Conservation (phyloP, 495 filamentous ascomycete species). For the Daldinia vernicosa region DNA sequence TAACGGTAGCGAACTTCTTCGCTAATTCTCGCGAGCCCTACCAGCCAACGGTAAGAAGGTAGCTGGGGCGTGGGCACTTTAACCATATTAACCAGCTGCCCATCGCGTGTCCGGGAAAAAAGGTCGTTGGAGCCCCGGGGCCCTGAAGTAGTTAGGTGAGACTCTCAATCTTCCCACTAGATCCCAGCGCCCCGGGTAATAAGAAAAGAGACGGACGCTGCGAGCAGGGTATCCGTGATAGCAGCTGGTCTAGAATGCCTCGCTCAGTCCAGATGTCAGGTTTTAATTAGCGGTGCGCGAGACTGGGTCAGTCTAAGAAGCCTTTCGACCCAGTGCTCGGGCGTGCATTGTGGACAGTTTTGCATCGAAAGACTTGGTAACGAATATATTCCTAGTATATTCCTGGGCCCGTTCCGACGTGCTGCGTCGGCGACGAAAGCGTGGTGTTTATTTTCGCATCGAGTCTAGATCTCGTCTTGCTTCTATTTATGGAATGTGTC, state of each 20-base stretch:
- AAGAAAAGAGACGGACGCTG: constrained; percentile 1
- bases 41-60: not conserved
- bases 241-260: constrained; percentile 40
- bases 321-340: not conserved
- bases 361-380: constrained; percentile 2
- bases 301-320: constrained; percentile 21
- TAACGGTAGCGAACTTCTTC: not conserved
- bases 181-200: constrained; percentile 40
- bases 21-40: constrained; percentile 5
- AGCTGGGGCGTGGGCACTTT: constrained; percentile 18
- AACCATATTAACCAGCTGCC: constrained; percentile 41
- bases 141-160: constrained; percentile 33
- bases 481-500: constrained; percentile 39
- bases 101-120: constrained; percentile 34
- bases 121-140: constrained; percentile 27
- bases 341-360: constrained; percentile 21
- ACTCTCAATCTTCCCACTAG: not conserved
- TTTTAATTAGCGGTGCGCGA: constrained; percentile 32
- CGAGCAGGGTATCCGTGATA: constrained; percentile 15
- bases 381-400: constrained; percentile 6
- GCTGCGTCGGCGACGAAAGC: constrained; percentile 16
- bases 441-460: constrained; percentile 17
- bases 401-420: constrained; percentile 27
- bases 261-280: constrained; percentile 43
- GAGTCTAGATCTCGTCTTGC: constrained; percentile 33